Conservation (phyloP, 2,329 filamentous ascomycete species). For the Macroventuria anomochaeta region DNA sequence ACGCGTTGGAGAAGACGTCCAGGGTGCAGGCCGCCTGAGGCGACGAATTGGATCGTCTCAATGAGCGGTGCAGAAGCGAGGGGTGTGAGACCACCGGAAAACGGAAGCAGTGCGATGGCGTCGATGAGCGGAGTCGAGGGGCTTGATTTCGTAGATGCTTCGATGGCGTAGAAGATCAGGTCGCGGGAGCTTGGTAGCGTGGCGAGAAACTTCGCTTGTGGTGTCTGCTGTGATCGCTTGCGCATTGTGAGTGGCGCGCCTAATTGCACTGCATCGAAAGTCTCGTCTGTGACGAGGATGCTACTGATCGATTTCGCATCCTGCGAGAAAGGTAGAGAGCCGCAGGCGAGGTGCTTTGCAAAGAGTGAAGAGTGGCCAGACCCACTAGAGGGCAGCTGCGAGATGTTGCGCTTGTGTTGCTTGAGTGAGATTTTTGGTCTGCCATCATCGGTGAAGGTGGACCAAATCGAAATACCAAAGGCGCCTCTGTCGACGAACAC, state of each 20-base stretch:
- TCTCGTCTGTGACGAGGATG: conserved; percentile 35
- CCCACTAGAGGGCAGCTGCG: conserved; percentile 31
- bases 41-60: conserved; percentile 34
- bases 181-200: conserved; percentile 33
- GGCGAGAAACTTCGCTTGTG: conserved; percentile 26
- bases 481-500: conserved; percentile 28
- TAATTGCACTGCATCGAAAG: conserved; percentile 26
- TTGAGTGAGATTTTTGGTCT: conserved; percentile 31
- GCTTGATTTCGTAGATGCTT: conserved; percentile 21
- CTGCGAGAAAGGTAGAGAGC: conserved; percentile 37
- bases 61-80: conserved; percentile 35
- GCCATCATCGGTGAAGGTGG: conserved; percentile 17
- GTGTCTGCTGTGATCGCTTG: conserved; percentile 12
- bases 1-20: conserved; percentile 44
- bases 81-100: conserved; percentile 36
- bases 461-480: conserved; percentile 35
- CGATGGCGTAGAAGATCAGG: conserved; percentile 28
- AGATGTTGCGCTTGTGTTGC: conserved; percentile 31
- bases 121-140: conserved; percentile 30
- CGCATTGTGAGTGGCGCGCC: conserved; percentile 29
- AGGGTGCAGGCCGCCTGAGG: conserved; percentile 33
- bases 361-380: conserved; percentile 39
- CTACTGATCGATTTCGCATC: conserved; percentile 27
- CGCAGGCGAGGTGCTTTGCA: conserved; percentile 43
- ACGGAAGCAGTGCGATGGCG: conserved; percentile 38